These are phyloP conservation scores for Zygotorulaspora chibaensis DNA, from an alignment of 805 yeast species.

Conservation along the genomic window DNA sequence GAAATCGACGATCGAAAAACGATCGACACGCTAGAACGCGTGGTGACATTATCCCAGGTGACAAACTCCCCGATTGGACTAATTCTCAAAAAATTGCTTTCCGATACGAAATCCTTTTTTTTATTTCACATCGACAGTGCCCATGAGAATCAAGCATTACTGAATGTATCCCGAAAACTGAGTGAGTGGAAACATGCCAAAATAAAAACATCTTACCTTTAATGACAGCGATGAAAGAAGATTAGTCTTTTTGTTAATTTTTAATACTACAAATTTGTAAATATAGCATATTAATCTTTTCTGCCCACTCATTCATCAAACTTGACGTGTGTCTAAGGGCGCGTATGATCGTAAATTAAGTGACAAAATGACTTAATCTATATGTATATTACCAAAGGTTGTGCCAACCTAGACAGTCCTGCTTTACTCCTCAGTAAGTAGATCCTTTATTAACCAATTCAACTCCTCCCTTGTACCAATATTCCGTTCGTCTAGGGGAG, in stretches of 20 bases:
- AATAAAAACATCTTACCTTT: neutral
- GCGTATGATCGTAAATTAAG: too few relatives aligned
- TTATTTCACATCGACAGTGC: constrained; percentile 29
- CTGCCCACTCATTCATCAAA: neutral
- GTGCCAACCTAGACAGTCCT: neutral
- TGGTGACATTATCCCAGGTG: constrained; percentile 8
- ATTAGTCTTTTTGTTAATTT: constrained; percentile 1
- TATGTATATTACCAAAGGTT: too few relatives aligned
- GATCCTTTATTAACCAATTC: constrained; percentile 66
- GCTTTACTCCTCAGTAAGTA: constrained; percentile 40
- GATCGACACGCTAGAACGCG: constrained; percentile 11
- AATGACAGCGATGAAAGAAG: neutral
- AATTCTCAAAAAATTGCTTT: constrained; percentile 28
- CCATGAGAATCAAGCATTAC: constrained; percentile 15
- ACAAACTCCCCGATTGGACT: constrained; percentile 24
- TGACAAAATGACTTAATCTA: too few relatives aligned
- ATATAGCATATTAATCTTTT: too few relatives aligned
- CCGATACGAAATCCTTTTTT: constrained; percentile 37
- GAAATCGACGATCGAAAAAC: constrained; percentile 24
- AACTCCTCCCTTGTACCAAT: constrained; percentile 64
- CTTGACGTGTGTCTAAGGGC: too few relatives aligned
- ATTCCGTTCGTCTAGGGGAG: constrained; percentile 37
- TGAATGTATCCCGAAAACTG: constrained; percentile 18
- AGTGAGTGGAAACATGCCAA: constrained; percentile 16
- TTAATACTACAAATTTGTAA: too few relatives aligned